Evolutionary conservation across 2,329 filamentous ascomycete species (phyloP).

Genomic region (Claviceps sp.): DNA sequence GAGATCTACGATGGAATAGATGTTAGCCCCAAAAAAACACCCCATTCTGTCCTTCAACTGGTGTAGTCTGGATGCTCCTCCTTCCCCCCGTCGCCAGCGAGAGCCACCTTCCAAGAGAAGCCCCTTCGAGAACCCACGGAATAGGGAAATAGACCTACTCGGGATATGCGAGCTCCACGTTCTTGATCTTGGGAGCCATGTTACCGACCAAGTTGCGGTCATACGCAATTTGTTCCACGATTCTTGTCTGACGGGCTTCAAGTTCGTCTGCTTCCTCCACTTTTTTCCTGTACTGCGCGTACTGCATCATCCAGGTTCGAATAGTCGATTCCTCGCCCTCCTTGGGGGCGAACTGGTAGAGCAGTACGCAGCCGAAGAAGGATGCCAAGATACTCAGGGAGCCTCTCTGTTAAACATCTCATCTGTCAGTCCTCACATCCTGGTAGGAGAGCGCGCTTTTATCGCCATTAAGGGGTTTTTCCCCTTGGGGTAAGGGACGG

Average conservation of each 20-base stretch:
- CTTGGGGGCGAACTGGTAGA: conserved; percentile 36
- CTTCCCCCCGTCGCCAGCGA: too few relatives aligned
- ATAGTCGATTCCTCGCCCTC: conserved; percentile 37
- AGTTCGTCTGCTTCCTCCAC: conserved; percentile 38
- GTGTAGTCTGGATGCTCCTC: too few relatives aligned
- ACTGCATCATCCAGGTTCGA: conserved; percentile 31
- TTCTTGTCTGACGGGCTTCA: conserved; percentile 31
- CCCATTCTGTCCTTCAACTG: neutral
- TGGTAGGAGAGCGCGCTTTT: neutral
- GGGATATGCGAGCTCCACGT: conserved; percentile 40
- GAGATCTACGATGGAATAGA: conserved; percentile 22
- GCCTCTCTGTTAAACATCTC: conserved; percentile 25
- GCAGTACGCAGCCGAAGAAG: conserved; percentile 29
- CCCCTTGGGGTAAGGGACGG: too few relatives aligned
- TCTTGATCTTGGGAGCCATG: conserved; percentile 27
- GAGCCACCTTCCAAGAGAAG: too few relatives aligned
- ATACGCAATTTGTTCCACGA: conserved; percentile 41
- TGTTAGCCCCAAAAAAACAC: neutral
- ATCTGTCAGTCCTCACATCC: neutral
- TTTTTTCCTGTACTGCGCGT: conserved; percentile 29
- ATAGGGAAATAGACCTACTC: conserved; percentile 33
- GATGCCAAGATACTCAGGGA: conserved; percentile 33
- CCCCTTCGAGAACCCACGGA: too few relatives aligned
- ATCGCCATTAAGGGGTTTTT: neutral
- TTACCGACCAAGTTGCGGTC: conserved; percentile 43